Percentiles rank a stretch among this genome's conserved stretches.
phyloP scores from a whole-genome alignment of 345 rosid species.

The Populus simonii region DNA sequence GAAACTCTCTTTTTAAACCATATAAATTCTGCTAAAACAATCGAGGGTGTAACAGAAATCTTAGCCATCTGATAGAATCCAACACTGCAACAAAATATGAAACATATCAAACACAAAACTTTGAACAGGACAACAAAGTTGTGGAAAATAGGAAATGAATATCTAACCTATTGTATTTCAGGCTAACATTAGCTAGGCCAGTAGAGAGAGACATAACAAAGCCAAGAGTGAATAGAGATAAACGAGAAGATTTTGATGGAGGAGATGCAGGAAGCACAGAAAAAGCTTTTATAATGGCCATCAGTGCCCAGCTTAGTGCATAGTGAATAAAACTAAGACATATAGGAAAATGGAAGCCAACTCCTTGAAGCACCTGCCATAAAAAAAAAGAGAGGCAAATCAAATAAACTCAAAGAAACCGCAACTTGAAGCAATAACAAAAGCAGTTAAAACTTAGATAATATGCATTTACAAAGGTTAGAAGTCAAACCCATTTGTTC shows the following conservation, averaged over 20 bases:
- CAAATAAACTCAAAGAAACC: not conserved
- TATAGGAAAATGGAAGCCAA: conserved; percentile 84
- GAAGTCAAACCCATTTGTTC: conserved; percentile 73
- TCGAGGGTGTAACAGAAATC: conserved; percentile 90
- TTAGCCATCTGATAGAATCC: conserved; percentile 98
- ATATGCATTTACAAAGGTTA: not conserved
- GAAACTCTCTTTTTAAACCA: conserved; percentile 69
- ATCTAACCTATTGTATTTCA: conserved; percentile 85
- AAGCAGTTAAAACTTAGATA: not conserved
- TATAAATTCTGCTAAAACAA: conserved; percentile 83
- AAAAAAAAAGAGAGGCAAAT: not conserved
- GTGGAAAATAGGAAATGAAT: not conserved
- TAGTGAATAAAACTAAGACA: conserved; percentile 88
- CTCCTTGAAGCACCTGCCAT: conserved; percentile 75
- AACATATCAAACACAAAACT: not conserved
- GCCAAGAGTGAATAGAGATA: conserved; percentile 69
- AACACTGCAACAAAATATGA: conserved; percentile 42
- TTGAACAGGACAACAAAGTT: not conserved
- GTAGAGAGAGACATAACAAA: conserved; percentile 90
- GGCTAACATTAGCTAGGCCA: conserved; percentile 96
- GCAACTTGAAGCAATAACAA: not conserved
- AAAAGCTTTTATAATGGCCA: conserved; percentile 74
- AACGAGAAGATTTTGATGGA: conserved; percentile 54
- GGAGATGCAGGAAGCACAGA: conserved; percentile 74
- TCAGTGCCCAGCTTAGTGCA: conserved; percentile 63